A percentile compares a stretch with the other conserved stretches of the same genome.
Evolutionary conservation across 208 protist genomes (phyloP).

Genomic region (Naegleria lovaniensis): DNA sequence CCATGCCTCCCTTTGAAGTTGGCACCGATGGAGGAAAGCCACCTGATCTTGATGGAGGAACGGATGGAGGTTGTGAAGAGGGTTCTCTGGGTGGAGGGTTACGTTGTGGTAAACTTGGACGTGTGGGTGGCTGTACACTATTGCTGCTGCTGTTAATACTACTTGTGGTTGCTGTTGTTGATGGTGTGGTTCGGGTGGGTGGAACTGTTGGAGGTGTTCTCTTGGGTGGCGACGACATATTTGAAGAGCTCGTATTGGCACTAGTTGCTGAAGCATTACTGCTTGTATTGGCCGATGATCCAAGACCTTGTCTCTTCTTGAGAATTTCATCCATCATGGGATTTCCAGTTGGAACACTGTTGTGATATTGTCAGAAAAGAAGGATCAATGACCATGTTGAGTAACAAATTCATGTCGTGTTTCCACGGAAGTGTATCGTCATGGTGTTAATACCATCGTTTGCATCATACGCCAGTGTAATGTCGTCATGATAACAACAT

Average conservation of each 20-base stretch:
- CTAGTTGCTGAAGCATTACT: background rate
- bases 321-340: constrained; percentile 7
- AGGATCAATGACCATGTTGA: background rate
- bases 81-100: too few species aligned
- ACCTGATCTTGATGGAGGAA: too few species aligned
- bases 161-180: background rate
- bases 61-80: too few species aligned
- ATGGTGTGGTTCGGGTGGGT: background rate
- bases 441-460: too few species aligned
- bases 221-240: too few species aligned
- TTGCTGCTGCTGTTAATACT: background rate
- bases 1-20: too few species aligned
- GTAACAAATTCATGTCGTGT: too few species aligned
- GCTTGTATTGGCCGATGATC: background rate
- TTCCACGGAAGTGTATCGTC: too few species aligned
- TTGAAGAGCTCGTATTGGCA: background rate
- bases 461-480: too few species aligned
- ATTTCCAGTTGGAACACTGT: constrained; percentile 2
- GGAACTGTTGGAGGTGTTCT: background rate
- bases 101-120: background rate
- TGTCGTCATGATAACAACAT: too few species aligned
- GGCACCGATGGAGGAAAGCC: too few species aligned
- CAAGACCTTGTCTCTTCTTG: background rate
- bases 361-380: background rate
- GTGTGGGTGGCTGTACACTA: background rate